Evolutionary conservation across 176 grass and related monocot genomes (phyloP), one percentile per base, ranked within the genome.

Genomic region (Aegilops bicornis): DNA sequence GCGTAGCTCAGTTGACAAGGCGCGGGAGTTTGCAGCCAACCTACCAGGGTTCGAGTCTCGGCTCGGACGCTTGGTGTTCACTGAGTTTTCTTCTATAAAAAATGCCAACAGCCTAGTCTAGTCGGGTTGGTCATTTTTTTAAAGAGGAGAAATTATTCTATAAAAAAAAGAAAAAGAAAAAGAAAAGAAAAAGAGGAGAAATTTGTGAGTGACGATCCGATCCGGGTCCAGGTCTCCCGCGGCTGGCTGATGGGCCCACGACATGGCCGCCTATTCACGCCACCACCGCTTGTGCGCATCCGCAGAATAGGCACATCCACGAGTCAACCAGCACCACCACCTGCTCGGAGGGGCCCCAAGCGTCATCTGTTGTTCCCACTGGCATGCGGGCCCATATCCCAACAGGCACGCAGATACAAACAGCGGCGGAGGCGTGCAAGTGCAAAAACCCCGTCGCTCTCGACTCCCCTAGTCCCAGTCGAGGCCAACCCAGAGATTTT

Each of bases 341-440:
- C 47, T 10, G 31, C 64, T 66, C 54, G 59, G 63, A 5, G 32
- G 14, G 1, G 22, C 6, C 58, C 56, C 56, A 79, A 7, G 33
- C n/a, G 82, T 74, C 16, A 8, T 35, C 15, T 16, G 12, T 43
- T 25, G 13, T 15, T 3, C 16, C 25, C 33, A 2, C 45, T 58
- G 66, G 54, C 47, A 58, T 4, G 68, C 1, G 82, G 82, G 69
- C 9, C 67, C 33, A 0, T 7, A 1, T 7, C 24, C 48, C 33
- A 33, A 25, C 22, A 5, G 1, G 70, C 39, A 47, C 5, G 39
- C 39, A 47, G 16, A 50, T 62, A 45, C 58, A 84, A 30, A 76
- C 71, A 76, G 54, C 71, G 39, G 29, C 40, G 58, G 58, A 84
- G 37, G 59, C 56, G 59, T 62, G 61, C 71, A 76, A 69, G 81